phyloP scores from a whole-genome alignment of 345 rosid genomes.

The Gossypium rotundifolium region DNA sequence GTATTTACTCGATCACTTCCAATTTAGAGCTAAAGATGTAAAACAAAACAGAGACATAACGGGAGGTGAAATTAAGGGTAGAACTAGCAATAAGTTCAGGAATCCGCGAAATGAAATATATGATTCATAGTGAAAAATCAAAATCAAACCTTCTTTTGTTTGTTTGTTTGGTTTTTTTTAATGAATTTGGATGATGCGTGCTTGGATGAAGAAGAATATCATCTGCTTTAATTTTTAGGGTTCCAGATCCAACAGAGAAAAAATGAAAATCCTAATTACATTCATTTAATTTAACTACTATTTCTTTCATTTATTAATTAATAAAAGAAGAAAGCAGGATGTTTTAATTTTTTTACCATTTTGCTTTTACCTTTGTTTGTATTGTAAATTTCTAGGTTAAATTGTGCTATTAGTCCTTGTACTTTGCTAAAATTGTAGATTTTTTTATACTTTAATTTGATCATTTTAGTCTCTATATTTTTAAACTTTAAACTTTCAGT shows the following conservation, averaged over 20 bases:
- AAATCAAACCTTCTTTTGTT: background rate
- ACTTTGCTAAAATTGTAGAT: too few relatives aligned
- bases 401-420: too few relatives aligned
- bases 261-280: background rate
- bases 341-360: background rate
- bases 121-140: background rate
- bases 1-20: background rate
- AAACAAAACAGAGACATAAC: background rate
- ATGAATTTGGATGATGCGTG: background rate
- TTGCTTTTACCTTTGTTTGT: background rate
- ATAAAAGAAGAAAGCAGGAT: background rate
- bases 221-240: background rate
- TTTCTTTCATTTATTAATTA: background rate
- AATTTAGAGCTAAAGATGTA: background rate
- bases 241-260: background rate
- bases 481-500: too few relatives aligned
- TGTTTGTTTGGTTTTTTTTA: background rate
- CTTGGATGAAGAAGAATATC: constrained; percentile 1
- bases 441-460: too few relatives aligned
- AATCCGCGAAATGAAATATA: background rate
- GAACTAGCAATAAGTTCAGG: background rate
- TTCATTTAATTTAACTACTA: background rate
- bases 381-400: background rate
- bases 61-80: background rate
- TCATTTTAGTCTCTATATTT: too few relatives aligned